phyloP scores from a whole-genome alignment of 257 asterid genomes.

The Buddleja alternifolia region DNA sequence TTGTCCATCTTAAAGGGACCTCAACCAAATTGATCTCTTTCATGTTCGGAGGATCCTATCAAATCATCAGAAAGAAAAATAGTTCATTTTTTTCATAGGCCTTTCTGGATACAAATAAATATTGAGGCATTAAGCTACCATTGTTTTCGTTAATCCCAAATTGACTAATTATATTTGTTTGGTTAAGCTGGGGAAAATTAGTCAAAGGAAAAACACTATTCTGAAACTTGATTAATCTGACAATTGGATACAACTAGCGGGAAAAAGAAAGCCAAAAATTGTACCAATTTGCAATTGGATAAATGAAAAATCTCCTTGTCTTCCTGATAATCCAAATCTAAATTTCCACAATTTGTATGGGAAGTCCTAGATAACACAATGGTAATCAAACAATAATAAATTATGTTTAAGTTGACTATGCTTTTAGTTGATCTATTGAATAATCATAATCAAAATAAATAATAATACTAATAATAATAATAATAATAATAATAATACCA shows the following conservation, averaged over 20 bases:
- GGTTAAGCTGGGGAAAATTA: neutral
- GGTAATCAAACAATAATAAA: neutral
- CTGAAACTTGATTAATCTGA: neutral
- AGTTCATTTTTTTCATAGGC: neutral
- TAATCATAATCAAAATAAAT: neutral
- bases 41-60: neutral
- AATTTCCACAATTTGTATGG: neutral
- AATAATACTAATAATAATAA: too few species aligned
- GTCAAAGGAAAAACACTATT: neutral
- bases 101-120: neutral
- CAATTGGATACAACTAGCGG: neutral
- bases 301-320: neutral
- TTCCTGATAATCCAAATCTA: neutral
- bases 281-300: neutral
- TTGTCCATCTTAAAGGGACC: neutral
- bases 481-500: too few species aligned
- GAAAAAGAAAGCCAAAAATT: neutral
- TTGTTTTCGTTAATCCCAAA: neutral
- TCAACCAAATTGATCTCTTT: neutral
- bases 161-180: neutral
- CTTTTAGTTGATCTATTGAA: neutral
- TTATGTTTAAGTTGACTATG: neutral
- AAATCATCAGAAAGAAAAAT: slow-evolving; percentile 7
- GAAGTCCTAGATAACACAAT: neutral
- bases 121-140: neutral